Evolutionary conservation across 1,284 basidiomycete genomes (phyloP), one percentile per base, ranked within the genome.

Genomic region (Ustilago xerochloae): DNA sequence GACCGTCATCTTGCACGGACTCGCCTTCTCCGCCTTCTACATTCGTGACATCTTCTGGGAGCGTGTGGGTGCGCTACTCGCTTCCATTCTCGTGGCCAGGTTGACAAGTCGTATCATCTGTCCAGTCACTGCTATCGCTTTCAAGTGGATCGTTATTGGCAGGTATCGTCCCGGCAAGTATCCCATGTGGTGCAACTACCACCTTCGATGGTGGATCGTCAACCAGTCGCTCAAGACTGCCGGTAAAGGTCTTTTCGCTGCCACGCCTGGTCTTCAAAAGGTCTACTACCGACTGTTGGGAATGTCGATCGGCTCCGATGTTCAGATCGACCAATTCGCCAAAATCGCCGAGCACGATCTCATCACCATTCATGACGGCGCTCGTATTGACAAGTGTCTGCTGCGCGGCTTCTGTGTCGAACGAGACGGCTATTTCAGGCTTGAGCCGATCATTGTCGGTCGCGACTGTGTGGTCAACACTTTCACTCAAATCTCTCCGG

Each of bases 181-280:
- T 33, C 82, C 81, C 4, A 84, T 84, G 82, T 84, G 82, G 82
- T 81, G 76, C 78, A 83, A 83, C 68, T 84, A 84, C 52, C 81
- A 84, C 55, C 69, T 84, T 26, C 81, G 82, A 33, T 84, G 82
- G 82, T 84, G 82, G 82, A 78, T 84, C 38, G 82, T 84, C 63
- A 84, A 84, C 59, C 82, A 84, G 62, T 84, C 82, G 33, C 77
- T 84, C 67, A 81, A 77, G 60, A 80, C 77, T 15, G 77, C 77
- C 45, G 82, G 82, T 32, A 82, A 82, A 46, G 82, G 82, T 70
- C 67, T 84, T n/a, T 84, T 84, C 38, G 72, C 76, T 41, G 45
- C 82, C 55, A 77, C 76, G 4, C 81, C 82, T 16, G 70, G 66
- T 4, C 70, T 84, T 29, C 65, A 77, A 45, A 81, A 82, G 70